Percentiles rank a stretch among this genome's conserved stretches.
phyloP scores from a whole-genome alignment of 257 asterid species.

The Asclepias syriaca region DNA sequence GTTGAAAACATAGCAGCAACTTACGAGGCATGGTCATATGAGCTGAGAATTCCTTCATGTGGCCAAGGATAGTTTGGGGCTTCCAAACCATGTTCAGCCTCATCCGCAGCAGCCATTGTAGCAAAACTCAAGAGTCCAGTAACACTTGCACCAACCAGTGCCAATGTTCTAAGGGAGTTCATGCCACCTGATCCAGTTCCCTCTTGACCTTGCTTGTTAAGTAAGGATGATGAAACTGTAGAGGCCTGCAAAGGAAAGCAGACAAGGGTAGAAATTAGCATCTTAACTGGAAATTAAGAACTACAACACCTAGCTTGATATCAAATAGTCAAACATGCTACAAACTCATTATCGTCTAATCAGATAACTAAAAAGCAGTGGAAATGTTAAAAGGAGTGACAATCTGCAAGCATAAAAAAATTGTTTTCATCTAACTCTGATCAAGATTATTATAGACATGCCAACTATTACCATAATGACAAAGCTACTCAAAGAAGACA shows the following conservation, averaged over 20 bases:
- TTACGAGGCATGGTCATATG: slow-evolving; percentile 80
- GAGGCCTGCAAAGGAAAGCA: slow-evolving; percentile 16
- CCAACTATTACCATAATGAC: not conserved
- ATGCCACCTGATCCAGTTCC: slow-evolving; percentile 35
- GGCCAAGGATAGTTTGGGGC: slow-evolving; percentile 69
- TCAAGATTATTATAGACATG: not conserved
- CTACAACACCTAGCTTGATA: not conserved
- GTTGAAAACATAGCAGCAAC: slow-evolving; percentile 20
- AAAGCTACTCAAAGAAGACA: not conserved
- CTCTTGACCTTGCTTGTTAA: slow-evolving; percentile 30
- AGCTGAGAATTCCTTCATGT: slow-evolving; percentile 62
- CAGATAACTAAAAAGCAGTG: not conserved
- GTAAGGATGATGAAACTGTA: slow-evolving; percentile 16
- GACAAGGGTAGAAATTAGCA: not conserved
- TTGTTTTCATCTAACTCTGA: not conserved
- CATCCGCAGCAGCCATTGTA: slow-evolving; percentile 66
- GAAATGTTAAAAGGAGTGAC: not conserved
- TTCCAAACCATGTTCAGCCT: slow-evolving; percentile 80
- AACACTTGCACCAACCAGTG: slow-evolving; percentile 42
- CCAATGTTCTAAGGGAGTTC: slow-evolving; percentile 34
- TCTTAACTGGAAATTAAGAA: not conserved
- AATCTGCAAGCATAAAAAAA: not conserved
- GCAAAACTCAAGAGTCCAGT: slow-evolving; percentile 64
- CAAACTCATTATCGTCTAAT: not conserved
- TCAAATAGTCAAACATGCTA: not conserved